Percentiles rank a stretch among this genome's conserved stretches.
These are phyloP conservation scores for Ceratobasidium theobromae DNA, from an alignment of 1,284 basidiomycete genomes.

Conservation along the genomic window DNA sequence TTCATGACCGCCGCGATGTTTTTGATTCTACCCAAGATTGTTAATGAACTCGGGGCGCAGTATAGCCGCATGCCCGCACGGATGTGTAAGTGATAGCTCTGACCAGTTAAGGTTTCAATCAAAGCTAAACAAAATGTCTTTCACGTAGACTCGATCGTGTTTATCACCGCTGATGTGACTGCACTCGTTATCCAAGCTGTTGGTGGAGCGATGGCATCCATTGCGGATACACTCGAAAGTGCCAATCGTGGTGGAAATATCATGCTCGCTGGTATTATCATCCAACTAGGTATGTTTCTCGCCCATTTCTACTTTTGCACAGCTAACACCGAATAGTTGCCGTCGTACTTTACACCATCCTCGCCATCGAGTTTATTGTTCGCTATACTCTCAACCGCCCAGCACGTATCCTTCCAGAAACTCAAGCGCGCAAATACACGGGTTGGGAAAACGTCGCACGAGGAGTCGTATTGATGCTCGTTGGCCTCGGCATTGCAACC, in stretches of 20 bases:
- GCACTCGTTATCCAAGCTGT: constrained; percentile 46
- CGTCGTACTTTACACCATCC: constrained; percentile 3
- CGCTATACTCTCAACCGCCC: constrained; percentile 4
- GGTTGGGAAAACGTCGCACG: constrained; percentile 12
- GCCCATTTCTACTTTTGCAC: background rate
- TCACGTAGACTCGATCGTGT: constrained; percentile 41
- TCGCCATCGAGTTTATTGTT: constrained; percentile 5
- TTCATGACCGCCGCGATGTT: constrained; percentile 36
- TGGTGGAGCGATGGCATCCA: constrained; percentile 45
- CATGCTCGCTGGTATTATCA: constrained; percentile 40
- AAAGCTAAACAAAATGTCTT: background rate
- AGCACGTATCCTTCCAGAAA: background rate
- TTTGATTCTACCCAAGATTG: constrained; percentile 42
- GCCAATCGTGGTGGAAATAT: constrained; percentile 36
- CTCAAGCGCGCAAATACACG: background rate
- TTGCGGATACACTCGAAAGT: constrained; percentile 20
- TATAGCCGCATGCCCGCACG: constrained; percentile 43
- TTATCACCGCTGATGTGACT: constrained; percentile 44
- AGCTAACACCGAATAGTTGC: background rate
- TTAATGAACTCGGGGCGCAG: constrained; percentile 41
- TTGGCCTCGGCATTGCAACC: constrained; percentile 32
- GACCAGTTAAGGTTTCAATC: background rate
- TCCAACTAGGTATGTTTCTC: constrained; percentile 38
- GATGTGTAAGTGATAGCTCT: constrained; percentile 31
- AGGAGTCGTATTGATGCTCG: constrained; percentile 31